Conservation (phyloP, 176 grass and related monocot species). For the Juncus inflexus region DNA sequence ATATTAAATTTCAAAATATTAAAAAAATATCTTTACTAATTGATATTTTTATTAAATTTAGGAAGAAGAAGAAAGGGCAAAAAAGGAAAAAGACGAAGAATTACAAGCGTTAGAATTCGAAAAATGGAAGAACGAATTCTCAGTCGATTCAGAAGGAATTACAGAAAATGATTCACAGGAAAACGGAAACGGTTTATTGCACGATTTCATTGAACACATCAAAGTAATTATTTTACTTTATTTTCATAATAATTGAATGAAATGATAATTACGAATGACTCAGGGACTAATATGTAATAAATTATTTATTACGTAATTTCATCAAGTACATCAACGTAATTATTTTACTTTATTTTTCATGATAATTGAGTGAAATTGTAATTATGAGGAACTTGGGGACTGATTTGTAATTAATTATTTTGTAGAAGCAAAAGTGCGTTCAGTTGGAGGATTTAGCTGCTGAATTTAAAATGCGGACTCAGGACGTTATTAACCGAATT, state of each 20-base stretch:
- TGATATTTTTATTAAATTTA: constrained; percentile 27
- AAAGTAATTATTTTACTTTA: constrained; percentile 38
- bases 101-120: constrained; percentile 76
- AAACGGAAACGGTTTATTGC: constrained; percentile 60
- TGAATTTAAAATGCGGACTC: constrained; percentile 86
- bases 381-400: background rate
- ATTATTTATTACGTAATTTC: no score
- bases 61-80: constrained; percentile 77
- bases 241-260: background rate
- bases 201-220: constrained; percentile 94
- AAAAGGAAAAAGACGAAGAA: constrained; percentile 69
- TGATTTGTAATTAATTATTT: constrained; percentile 7
- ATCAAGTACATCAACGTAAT: no score
- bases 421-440: constrained; percentile 91
- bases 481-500: constrained; percentile 96
- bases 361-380: background rate
- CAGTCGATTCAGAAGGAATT: constrained; percentile 92
- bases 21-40: constrained; percentile 2
- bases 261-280: no score
- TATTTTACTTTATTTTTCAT: no score
- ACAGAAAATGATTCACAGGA: constrained; percentile 81
- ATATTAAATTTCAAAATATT: constrained; percentile 24
- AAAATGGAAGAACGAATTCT: constrained; percentile 92
- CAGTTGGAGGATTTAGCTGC: constrained; percentile 87
- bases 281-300: no score